Evolutionary conservation across 2,329 filamentous ascomycete genomes (phyloP).

Genomic region (Fusarium annulatum): DNA sequence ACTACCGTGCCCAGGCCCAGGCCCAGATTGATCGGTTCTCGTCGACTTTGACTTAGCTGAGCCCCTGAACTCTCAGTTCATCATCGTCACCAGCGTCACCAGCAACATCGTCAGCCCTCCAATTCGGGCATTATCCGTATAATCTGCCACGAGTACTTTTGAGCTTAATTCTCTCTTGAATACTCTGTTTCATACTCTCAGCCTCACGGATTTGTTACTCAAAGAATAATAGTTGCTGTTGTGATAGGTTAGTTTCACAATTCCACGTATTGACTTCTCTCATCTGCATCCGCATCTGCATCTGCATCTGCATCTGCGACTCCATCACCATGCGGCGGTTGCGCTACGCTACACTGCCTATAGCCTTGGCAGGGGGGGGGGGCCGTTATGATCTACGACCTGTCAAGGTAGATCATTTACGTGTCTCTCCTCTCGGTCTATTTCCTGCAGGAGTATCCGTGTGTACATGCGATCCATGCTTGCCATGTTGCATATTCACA

Average conservation of each 20-base stretch:
- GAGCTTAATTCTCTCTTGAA: constrained; percentile 18
- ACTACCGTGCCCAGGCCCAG: constrained; percentile 14
- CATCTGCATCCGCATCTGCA: neutral
- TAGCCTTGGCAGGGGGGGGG: constrained; percentile 28
- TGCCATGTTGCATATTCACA: constrained; percentile 28
- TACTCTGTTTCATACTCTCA: constrained; percentile 16
- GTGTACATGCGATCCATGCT: neutral
- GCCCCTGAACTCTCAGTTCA: constrained; percentile 20
- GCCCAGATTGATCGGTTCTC: constrained; percentile 17
- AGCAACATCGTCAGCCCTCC: constrained; percentile 19
- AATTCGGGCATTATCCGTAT: constrained; percentile 41
- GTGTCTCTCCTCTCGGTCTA: neutral
- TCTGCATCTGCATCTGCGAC: constrained; percentile 22
- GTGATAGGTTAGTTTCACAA: constrained; percentile 31
- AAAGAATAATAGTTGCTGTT: constrained; percentile 10
- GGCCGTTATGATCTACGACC: constrained; percentile 29
- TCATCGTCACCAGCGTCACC: constrained; percentile 15
- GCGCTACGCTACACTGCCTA: neutral
- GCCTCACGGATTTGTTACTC: constrained; percentile 21
- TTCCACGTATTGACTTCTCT: constrained; percentile 16
- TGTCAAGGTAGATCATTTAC: constrained; percentile 25
- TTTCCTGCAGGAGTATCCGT: constrained; percentile 3
- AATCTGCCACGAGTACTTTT: neutral
- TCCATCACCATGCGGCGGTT: constrained; percentile 21
- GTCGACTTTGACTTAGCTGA: constrained; percentile 23